These are phyloP conservation scores for Pyracantha coccinea DNA, from an alignment of 331 rosid species.

Conservation along the genomic window DNA sequence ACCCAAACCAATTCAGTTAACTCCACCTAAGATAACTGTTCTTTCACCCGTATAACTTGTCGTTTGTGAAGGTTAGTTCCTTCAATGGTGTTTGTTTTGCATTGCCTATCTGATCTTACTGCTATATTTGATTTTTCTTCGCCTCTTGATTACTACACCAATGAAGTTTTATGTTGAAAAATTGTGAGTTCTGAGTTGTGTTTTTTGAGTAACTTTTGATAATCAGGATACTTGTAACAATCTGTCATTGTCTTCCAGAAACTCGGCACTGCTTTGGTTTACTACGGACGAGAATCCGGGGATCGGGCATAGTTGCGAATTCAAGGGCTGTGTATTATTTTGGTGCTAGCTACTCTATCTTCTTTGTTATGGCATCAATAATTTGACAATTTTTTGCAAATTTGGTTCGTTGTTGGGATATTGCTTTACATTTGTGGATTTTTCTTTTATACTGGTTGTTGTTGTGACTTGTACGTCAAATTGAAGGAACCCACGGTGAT, in stretches of 20 bases:
- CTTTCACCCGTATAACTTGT: neutral
- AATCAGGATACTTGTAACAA: neutral
- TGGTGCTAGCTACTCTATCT: neutral
- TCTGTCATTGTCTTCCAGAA: neutral
- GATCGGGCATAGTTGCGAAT: neutral
- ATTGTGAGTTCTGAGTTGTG: neutral
- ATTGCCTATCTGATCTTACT: neutral
- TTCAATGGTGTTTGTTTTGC: neutral
- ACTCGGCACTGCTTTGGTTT: neutral
- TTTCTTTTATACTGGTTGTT: neutral
- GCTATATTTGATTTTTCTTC: neutral
- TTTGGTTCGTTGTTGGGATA: neutral
- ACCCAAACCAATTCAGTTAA: slow-evolving; percentile 41
- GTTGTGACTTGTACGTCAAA: neutral
- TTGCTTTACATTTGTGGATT: neutral
- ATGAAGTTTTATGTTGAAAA: neutral
- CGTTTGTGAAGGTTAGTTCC: slow-evolving; percentile 15
- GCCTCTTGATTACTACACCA: neutral
- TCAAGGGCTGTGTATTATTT: neutral
- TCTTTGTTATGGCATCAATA: neutral
- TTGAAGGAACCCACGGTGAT: neutral
- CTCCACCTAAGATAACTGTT: neutral
- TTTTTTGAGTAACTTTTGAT: neutral
- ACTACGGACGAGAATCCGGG: neutral
- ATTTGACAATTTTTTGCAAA: neutral